Conservation (phyloP, 2,329 filamentous ascomycete genomes). For the Graphiopsis chlorocephala region DNA sequence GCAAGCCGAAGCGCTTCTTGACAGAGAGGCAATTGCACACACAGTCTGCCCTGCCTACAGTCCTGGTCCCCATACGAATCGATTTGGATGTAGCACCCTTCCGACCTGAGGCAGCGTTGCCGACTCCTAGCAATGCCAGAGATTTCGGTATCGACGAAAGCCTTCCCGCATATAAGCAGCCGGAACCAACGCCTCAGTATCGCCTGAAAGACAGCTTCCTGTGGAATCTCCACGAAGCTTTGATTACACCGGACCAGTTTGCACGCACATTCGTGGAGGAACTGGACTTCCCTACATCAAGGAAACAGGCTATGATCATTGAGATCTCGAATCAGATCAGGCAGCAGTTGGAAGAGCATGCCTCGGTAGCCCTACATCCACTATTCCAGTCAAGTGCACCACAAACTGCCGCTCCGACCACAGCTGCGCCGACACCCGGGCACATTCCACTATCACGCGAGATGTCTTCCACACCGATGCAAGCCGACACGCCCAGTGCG, state of each 20-base stretch:
- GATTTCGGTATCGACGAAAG: slow-evolving; percentile 65
- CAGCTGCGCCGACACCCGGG: slow-evolving; percentile 31
- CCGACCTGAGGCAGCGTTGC: slow-evolving; percentile 63
- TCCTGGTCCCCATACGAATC: slow-evolving; percentile 91
- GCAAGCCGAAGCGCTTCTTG: slow-evolving; percentile 57
- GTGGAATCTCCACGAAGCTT: slow-evolving; percentile 94
- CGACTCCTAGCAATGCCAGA: slow-evolving; percentile 58
- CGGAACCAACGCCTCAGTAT: slow-evolving; percentile 78
- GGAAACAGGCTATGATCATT: slow-evolving; percentile 60
- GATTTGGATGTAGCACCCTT: slow-evolving; percentile 87
- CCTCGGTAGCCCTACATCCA: slow-evolving; percentile 87
- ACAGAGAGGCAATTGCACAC: slow-evolving; percentile 62
- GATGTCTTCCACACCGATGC: slow-evolving; percentile 45
- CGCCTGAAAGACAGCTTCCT: slow-evolving; percentile 92
- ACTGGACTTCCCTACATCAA: slow-evolving; percentile 78
- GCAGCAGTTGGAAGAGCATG: slow-evolving; percentile 92
- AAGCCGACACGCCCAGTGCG: slow-evolving; percentile 28
- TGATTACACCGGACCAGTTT: slow-evolving; percentile 94
- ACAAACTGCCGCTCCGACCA: slow-evolving; percentile 27
- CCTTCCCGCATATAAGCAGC: slow-evolving; percentile 73
- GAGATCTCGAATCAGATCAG: slow-evolving; percentile 93
- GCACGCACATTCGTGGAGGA: slow-evolving; percentile 89
- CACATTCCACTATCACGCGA: slow-evolving; percentile 49
- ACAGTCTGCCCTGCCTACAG: slow-evolving; percentile 76
- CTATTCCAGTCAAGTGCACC: slow-evolving; percentile 67